A percentile compares a stretch with the other conserved stretches of the same genome.
Evolutionary conservation across 2,329 filamentous ascomycete genomes (phyloP).

Genomic region (Exserohilum turcica): DNA sequence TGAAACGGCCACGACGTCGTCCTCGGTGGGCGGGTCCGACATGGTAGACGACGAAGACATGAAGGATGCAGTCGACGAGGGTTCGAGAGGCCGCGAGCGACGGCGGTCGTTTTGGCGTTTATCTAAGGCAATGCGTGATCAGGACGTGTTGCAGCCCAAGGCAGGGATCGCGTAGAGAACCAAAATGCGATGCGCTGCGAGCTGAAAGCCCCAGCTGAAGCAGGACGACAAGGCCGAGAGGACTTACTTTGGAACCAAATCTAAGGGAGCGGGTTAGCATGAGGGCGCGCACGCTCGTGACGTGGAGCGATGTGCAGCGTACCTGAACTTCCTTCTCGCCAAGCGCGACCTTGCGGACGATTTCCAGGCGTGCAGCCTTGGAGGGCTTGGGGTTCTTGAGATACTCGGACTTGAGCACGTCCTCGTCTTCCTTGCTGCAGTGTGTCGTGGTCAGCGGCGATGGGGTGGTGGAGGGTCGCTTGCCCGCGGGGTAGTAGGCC

Average conservation of each 20-base stretch:
- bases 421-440: constrained; percentile 72
- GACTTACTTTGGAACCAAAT: constrained; percentile 82
- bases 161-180: background rate
- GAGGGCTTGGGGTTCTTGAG: constrained; percentile 86
- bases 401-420: constrained; percentile 85
- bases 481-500: constrained; percentile 23
- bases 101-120: constrained; percentile 89
- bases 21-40: constrained; percentile 43
- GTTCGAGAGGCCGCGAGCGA: constrained; percentile 76
- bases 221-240: background rate
- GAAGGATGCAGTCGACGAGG: constrained; percentile 39
- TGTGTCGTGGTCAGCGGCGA: constrained; percentile 34
- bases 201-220: background rate
- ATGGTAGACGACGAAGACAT: constrained; percentile 47
- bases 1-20: constrained; percentile 27
- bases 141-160: constrained; percentile 11
- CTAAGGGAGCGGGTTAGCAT: constrained; percentile 56
- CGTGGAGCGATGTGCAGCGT: constrained; percentile 48
- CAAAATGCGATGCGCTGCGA: background rate
- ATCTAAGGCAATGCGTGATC: constrained; percentile 18
- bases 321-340: constrained; percentile 98
- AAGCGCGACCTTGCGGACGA: constrained; percentile 83
- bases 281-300: constrained; percentile 33
- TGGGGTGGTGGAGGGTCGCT: constrained; percentile 29
- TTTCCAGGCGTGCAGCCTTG: constrained; percentile 81